phyloP scores from a whole-genome alignment of 805 yeast species.

The Candida adriatica region DNA sequence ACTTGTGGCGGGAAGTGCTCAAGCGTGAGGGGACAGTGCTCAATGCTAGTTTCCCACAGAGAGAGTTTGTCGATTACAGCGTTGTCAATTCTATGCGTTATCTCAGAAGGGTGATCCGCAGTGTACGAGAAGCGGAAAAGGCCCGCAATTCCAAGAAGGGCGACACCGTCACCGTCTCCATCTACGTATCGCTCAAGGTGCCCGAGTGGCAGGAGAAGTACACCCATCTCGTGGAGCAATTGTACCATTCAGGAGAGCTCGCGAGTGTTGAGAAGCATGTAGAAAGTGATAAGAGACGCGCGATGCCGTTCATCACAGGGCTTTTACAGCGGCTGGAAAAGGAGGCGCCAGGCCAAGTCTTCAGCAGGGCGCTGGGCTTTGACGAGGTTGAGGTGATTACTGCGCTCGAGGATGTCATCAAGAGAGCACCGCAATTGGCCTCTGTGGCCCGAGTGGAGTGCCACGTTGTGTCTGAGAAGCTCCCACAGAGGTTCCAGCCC shows the following conservation, averaged over 20 bases:
- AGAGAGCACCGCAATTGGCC: conserved; percentile 57
- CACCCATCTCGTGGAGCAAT: conserved; percentile 67
- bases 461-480: conserved; percentile 1
- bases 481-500: conserved; percentile 8
- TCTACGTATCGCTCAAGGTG: conserved; percentile 70
- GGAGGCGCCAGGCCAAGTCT: conserved; percentile 70
- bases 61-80: conserved; percentile 55
- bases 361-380: conserved; percentile 83
- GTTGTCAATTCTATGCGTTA: conserved; percentile 67
- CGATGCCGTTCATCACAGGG: conserved; percentile 91
- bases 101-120: conserved; percentile 68
- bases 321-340: conserved; percentile 70
- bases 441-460: conserved; percentile 46
- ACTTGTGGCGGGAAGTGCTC: conserved; percentile 76
- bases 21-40: conserved; percentile 63
- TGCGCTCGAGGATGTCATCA: conserved; percentile 45
- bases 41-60: conserved; percentile 72
- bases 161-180: conserved; percentile 50
- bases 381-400: conserved; percentile 66
- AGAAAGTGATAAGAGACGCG: conserved; percentile 88
- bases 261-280: conserved; percentile 59
- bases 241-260: conserved; percentile 56
- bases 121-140: conserved; percentile 91
- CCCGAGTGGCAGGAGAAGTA: conserved; percentile 90
- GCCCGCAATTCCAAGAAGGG: conserved; percentile 74